phyloP scores from a whole-genome alignment of 2,329 filamentous ascomycete genomes.

The Claviceps maximensis region DNA sequence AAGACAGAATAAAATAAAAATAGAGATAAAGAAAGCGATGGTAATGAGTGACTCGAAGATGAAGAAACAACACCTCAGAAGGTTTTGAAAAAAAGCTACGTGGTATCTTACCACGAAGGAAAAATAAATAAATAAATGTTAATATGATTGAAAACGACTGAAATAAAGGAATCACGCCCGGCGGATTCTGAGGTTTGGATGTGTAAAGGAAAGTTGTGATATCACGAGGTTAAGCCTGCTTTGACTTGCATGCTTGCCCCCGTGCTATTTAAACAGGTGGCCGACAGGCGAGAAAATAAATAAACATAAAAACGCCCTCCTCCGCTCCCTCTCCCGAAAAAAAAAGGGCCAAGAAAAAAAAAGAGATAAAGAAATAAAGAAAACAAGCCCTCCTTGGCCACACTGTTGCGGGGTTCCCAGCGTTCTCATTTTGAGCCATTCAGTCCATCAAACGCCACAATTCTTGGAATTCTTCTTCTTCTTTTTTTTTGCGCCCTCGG shows the following conservation, averaged over 20 bases:
- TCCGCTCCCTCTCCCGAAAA: no score
- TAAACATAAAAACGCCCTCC: neutral
- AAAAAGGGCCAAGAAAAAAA: neutral
- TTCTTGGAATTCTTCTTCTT: no score
- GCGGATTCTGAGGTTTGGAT: neutral
- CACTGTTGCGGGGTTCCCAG: neutral
- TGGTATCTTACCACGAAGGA: neutral
- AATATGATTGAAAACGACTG: neutral
- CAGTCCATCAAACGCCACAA: neutral
- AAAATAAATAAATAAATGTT: neutral
- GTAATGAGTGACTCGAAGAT: neutral
- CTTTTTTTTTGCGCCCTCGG: no score
- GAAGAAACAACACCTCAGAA: neutral
- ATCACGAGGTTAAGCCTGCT: neutral
- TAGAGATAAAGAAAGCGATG: neutral
- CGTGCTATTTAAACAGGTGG: neutral
- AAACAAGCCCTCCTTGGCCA: no score
- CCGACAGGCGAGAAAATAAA: neutral
- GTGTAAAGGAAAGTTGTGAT: neutral
- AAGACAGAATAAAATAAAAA: neutral
- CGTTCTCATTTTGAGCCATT: neutral
- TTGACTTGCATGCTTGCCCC: neutral
- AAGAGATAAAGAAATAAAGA: neutral
- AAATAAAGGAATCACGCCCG: neutral
- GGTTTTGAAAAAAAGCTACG: neutral